Conservation (phyloP, 225 moss, liverwort and hornwort species). For the Bryum argenteum region DNA sequence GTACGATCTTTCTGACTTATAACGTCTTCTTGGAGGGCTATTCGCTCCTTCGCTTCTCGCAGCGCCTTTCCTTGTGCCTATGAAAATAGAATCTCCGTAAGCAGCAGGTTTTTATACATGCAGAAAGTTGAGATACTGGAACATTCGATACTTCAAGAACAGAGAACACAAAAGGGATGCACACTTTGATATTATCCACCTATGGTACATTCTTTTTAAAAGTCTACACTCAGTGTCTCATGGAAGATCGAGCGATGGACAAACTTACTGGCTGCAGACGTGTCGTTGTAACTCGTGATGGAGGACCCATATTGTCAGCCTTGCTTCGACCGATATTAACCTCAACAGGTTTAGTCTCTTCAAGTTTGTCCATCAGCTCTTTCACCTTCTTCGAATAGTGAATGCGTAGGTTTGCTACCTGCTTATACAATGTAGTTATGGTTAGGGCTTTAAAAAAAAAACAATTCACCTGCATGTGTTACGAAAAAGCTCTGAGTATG, state of each 20-base stretch:
- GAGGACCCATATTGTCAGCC: slow-evolving; percentile 29
- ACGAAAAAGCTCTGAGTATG: background rate
- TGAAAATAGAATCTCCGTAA: slow-evolving; percentile 8
- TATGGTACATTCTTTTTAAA: background rate
- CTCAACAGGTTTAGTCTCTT: slow-evolving; percentile 42
- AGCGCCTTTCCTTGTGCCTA: slow-evolving; percentile 54
- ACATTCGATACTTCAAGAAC: background rate
- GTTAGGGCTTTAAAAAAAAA: background rate
- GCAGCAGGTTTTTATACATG: background rate
- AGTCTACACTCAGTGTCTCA: background rate
- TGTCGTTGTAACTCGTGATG: slow-evolving; percentile 32
- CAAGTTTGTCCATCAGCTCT: slow-evolving; percentile 53
- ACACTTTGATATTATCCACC: background rate
- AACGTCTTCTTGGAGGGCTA: slow-evolving; percentile 53
- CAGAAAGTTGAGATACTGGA: slow-evolving; percentile 9
- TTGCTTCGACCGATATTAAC: slow-evolving; percentile 33
- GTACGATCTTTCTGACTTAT: slow-evolving; percentile 50
- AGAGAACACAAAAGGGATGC: background rate
- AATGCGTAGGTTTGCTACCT: slow-evolving; percentile 51
- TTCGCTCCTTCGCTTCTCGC: slow-evolving; percentile 51
- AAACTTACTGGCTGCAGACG: slow-evolving; percentile 47
- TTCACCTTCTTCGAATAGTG: slow-evolving; percentile 58
- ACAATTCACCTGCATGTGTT: background rate
- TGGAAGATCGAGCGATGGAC: slow-evolving; percentile 8
- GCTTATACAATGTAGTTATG: slow-evolving; percentile 7